These are phyloP conservation scores for Eustoma russellianum DNA, from an alignment of 257 asterid species.

Conservation along the genomic window DNA sequence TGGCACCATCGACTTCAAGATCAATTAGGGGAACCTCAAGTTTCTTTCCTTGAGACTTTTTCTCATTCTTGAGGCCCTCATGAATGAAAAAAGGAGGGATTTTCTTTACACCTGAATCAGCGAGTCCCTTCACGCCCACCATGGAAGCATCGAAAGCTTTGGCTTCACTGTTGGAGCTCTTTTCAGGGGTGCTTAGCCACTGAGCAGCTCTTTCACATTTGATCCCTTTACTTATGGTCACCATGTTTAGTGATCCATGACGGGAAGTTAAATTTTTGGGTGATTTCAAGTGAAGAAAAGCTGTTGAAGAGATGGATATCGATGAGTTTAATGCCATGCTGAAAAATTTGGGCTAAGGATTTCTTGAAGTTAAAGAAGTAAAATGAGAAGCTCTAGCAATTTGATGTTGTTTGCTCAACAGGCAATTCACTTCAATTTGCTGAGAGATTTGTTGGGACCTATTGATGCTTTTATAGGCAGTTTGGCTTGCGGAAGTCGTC, in stretches of 20 bases:
- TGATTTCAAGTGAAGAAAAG: no score
- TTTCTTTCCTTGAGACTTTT: not conserved
- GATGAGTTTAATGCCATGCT: no score
- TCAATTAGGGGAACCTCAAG: constrained; percentile 3
- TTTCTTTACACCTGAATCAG: constrained; percentile 7
- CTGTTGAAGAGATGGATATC: no score
- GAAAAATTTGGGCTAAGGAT: no score
- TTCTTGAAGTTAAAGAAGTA: no score
- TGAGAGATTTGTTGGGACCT: no score
- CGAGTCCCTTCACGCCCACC: constrained; percentile 13
- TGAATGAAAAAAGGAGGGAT: constrained; percentile 10
- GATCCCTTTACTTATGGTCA: not conserved
- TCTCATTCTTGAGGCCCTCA: not conserved
- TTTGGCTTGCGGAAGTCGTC: no score
- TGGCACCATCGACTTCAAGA: constrained; percentile 4
- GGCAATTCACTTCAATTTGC: no score
- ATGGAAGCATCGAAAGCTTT: constrained; percentile 13
- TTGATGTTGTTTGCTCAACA: no score
- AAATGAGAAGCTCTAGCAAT: no score
- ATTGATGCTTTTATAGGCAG: no score
- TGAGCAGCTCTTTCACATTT: not conserved
- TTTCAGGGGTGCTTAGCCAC: constrained; percentile 5
- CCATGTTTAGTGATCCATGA: not conserved
- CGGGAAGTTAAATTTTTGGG: no score
- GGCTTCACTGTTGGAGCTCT: constrained; percentile 4